Percentiles rank a stretch among this genome's conserved stretches.
phyloP scores from a whole-genome alignment of 2,329 filamentous ascomycete species.

The Neoscytalidium dimidiatum region DNA sequence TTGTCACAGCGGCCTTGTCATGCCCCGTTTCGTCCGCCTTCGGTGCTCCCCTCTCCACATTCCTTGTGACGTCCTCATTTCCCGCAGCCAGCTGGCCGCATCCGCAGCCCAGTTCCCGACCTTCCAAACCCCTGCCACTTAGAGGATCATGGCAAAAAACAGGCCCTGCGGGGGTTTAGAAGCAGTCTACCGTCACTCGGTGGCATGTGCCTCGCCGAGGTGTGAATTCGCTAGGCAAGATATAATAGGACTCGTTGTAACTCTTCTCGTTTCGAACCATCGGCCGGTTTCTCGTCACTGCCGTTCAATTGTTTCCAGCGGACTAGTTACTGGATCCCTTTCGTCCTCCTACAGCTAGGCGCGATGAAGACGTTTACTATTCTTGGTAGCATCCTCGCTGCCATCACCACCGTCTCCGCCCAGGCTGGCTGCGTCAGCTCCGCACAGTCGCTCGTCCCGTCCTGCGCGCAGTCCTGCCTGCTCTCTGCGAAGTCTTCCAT shows the following conservation, averaged over 20 bases:
- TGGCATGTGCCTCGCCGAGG: conserved; percentile 16
- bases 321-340: not conserved
- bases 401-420: conserved; percentile 5
- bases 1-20: not conserved
- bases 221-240: not conserved
- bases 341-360: not conserved
- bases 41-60: conserved; percentile 1
- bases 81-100: not conserved
- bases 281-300: not conserved
- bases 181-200: not conserved
- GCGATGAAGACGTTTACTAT: conserved; percentile 6
- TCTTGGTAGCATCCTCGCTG: not conserved
- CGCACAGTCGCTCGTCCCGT: conserved; percentile 9
- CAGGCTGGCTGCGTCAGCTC: conserved; percentile 17
- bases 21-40: not conserved
- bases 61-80: conserved; percentile 8
- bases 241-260: not conserved
- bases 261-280: not conserved
- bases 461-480: conserved; percentile 14
- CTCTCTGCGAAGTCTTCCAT: conserved; percentile 5
- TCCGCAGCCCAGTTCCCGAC: not conserved
- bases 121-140: not conserved
- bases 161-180: not conserved
- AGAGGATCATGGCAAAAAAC: not conserved
- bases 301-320: not conserved